A percentile compares a stretch with the other conserved stretches of the same genome.
Conservation (phyloP, 176 grass and related monocot genomes). For the Chrysopogon serrulatus region DNA sequence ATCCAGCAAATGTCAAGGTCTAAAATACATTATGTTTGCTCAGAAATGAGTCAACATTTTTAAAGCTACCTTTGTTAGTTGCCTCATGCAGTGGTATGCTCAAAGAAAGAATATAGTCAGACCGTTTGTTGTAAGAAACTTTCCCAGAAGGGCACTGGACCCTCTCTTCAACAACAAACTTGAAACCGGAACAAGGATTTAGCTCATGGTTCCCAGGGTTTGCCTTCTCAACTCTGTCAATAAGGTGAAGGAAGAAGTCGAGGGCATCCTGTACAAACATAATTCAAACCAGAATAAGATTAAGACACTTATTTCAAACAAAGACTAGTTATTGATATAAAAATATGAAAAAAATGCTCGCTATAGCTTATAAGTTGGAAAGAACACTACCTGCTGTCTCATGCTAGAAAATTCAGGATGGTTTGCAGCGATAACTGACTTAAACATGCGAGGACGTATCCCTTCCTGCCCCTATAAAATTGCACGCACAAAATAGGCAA, state of each 20-base stretch:
- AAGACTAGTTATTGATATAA: background rate
- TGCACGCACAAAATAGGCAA: background rate
- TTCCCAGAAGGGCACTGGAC: slow-evolving; percentile 94
- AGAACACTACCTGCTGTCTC: slow-evolving; percentile 76
- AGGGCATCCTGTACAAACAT: slow-evolving; percentile 73
- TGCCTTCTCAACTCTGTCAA: slow-evolving; percentile 85
- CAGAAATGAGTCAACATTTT: background rate
- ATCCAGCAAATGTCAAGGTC: slow-evolving; percentile 35
- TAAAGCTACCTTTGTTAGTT: slow-evolving; percentile 77
- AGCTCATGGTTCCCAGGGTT: slow-evolving; percentile 62
- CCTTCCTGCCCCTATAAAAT: slow-evolving; percentile 73
- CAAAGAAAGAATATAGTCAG: slow-evolving; percentile 80
- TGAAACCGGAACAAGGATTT: slow-evolving; percentile 75
- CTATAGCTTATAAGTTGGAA: background rate
- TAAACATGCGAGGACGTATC: slow-evolving; percentile 95
- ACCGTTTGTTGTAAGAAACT: slow-evolving; percentile 90
- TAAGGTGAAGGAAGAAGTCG: slow-evolving; percentile 84
- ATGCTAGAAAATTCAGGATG: slow-evolving; percentile 96
- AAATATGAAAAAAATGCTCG: background rate
- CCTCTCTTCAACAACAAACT: slow-evolving; percentile 88
- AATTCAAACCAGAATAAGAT: background rate
- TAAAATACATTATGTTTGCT: background rate
- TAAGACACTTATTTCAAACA: background rate
- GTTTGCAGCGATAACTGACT: slow-evolving; percentile 80
- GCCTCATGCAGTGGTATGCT: slow-evolving; percentile 86